Conservation (phyloP, 2,329 filamentous ascomycete species). For the Fusarium coffeatum region DNA sequence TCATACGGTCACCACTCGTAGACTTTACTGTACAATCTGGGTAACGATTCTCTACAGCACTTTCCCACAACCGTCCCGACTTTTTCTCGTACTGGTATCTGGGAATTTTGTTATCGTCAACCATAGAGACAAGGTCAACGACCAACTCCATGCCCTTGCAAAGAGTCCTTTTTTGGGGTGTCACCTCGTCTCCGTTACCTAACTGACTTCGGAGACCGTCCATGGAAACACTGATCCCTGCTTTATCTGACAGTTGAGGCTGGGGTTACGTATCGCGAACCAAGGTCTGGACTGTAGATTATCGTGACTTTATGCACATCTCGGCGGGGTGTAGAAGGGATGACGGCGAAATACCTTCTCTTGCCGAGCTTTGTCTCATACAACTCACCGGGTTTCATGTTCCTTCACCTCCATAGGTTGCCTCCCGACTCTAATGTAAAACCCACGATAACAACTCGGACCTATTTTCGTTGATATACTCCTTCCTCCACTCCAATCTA, state of each 20-base stretch:
- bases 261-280: slow-evolving; percentile 20
- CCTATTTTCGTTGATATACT: slow-evolving; percentile 16
- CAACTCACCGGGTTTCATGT: slow-evolving; percentile 17
- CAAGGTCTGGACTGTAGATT: slow-evolving; percentile 19
- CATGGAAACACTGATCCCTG: slow-evolving; percentile 19
- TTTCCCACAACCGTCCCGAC: slow-evolving; percentile 33
- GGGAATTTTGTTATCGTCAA: not conserved
- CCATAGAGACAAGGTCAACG: slow-evolving; percentile 2
- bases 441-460: slow-evolving; percentile 45
- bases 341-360: slow-evolving; percentile 22
- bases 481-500: slow-evolving; percentile 1
- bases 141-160: not conserved
- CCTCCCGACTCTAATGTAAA: slow-evolving; percentile 29
- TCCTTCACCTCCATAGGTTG: slow-evolving; percentile 27
- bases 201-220: slow-evolving; percentile 31
- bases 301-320: slow-evolving; percentile 27
- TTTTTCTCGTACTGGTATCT: slow-evolving; percentile 44
- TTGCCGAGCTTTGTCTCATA: slow-evolving; percentile 31
- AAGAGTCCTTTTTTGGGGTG: not conserved
- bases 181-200: slow-evolving; percentile 20
- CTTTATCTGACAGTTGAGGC: slow-evolving; percentile 22
- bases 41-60: slow-evolving; percentile 15
- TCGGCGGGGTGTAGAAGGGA: slow-evolving; percentile 4
- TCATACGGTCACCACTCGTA: slow-evolving; percentile 38
- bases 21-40: slow-evolving; percentile 21